Evolutionary conservation across 208 protist genomes (phyloP), one percentile per base, ranked within the genome.

Genomic region (Trypanosoma melophagium): DNA sequence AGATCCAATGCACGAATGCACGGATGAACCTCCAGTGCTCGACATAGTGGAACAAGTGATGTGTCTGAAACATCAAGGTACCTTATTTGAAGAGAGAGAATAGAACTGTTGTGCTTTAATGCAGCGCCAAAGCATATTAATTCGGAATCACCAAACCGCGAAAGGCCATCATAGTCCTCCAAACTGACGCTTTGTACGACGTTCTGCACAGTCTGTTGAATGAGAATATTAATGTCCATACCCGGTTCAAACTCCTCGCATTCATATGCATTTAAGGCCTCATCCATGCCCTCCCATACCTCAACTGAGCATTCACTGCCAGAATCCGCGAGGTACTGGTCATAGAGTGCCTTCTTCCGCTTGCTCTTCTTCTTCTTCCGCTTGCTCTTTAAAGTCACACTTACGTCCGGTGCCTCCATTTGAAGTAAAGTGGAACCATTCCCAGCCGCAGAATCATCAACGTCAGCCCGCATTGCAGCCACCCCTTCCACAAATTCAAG

Each of bases 161-260:
- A 66, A 14, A 77, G 57, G 24, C 78, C 76, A 42, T 90, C 86
- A 24, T 79, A 71, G 44, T 87, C 81, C 41, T 92, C 85, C 4
- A 94, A 77, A 52, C 76, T 89, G 12, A 94, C 81, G 51, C 81
- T 92, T 52, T 87, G 89, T 8, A 90, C 66, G 38, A 89, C 71
- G 56, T 94, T 94, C 49, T 87, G 80, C 10, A 90, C 56, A 14
- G 82, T 85, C 70, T 94, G 85, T 42, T 92, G 79, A 70, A 94
- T 84, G 21, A 94, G 72, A 66, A 89, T 87, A 45, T 94, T 92
- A 22, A 92, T 85, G 19, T 92, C 82, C 85, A 92, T 92, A 7
- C 59, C 78, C 19, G 85, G 78, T 24, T 51, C 77, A 74, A 83
- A 94, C 28, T 83, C 77, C 59, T 88, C 81, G 13, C 63, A 70